A percentile compares a stretch with the other conserved stretches of the same genome.
Evolutionary conservation across 2,329 filamentous ascomycete species (phyloP).

Genomic region (Albifimbria verrucaria): DNA sequence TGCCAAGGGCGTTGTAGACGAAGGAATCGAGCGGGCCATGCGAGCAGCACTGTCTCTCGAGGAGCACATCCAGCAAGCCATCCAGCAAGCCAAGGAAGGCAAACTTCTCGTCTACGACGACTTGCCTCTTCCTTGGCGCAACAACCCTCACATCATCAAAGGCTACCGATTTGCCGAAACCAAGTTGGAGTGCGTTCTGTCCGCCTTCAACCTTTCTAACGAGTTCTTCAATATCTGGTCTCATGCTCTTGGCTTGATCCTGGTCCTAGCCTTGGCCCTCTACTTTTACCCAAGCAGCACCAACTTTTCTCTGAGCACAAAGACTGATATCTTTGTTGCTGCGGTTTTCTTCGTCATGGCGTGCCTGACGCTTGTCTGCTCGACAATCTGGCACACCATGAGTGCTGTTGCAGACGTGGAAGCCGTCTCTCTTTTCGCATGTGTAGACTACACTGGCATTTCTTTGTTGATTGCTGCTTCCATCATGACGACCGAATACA

Average conservation of each 20-base stretch:
- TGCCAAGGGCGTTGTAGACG: slow-evolving; percentile 74
- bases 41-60: slow-evolving; percentile 79
- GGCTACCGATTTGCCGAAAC: slow-evolving; percentile 94
- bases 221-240: slow-evolving; percentile 99
- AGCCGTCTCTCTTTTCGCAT: slow-evolving; percentile 91
- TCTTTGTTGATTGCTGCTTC: slow-evolving; percentile 91
- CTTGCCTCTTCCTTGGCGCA: slow-evolving; percentile 84
- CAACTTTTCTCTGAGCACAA: slow-evolving; percentile 84
- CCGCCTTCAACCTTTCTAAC: slow-evolving; percentile 82
- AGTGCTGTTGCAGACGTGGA: slow-evolving; percentile 89
- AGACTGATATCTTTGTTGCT: slow-evolving; percentile 84
- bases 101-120: slow-evolving; percentile 88
- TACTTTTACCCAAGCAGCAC: slow-evolving; percentile 90
- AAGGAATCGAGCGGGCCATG: slow-evolving; percentile 77
- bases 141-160: slow-evolving; percentile 87
- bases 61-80: slow-evolving; percentile 78
- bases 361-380: slow-evolving; percentile 91
- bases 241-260: slow-evolving; percentile 81
- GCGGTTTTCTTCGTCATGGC: slow-evolving; percentile 95
- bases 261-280: slow-evolving; percentile 85
- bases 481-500: slow-evolving; percentile 98
- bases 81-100: slow-evolving; percentile 70
- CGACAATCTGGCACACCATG: slow-evolving; percentile 98
- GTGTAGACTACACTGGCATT: slow-evolving; percentile 97
- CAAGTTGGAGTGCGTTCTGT: slow-evolving; percentile 83